A percentile compares a stretch with the other conserved stretches of the same genome.
phyloP scores from a whole-genome alignment of 345 rosid species.

The Tarenaya hassleriana region DNA sequence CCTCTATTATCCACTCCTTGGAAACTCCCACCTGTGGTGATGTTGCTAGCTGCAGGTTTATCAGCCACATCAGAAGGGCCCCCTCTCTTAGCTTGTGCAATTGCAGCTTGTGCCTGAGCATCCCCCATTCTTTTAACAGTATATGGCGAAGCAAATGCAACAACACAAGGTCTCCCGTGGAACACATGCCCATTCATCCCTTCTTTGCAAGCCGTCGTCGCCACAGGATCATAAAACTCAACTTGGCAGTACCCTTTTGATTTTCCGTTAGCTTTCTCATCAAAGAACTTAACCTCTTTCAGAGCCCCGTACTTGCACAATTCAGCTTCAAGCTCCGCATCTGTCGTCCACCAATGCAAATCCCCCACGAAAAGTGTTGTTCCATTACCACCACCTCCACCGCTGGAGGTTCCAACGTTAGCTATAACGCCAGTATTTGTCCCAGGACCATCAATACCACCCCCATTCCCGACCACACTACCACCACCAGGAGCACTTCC shows the following conservation, averaged over 20 bases:
- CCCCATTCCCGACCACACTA: conserved; percentile 32
- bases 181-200: conserved; percentile 71
- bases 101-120: conserved; percentile 44
- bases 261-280: conserved; percentile 86
- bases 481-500: conserved; percentile 29
- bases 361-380: conserved; percentile 73
- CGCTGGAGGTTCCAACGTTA: conserved; percentile 20
- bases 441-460: conserved; percentile 25
- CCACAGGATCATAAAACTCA: conserved; percentile 63
- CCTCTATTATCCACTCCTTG: conserved; percentile 73
- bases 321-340: conserved; percentile 67
- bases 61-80: conserved; percentile 44
- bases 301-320: conserved; percentile 59
- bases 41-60: conserved; percentile 37
- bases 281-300: conserved; percentile 78
- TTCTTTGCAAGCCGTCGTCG: conserved; percentile 68
- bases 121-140: conserved; percentile 67
- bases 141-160: conserved; percentile 65
- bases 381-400: conserved; percentile 41
- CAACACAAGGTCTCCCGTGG: conserved; percentile 74
- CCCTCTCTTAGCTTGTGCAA: conserved; percentile 49
- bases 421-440: conserved; percentile 13
- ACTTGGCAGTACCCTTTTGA: conserved; percentile 87
- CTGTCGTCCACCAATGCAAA: conserved; percentile 93
- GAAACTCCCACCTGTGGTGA: conserved; percentile 47